Base-by-base conservation (phyloP, 441 rosid genomes). In the Eruca vesicaria region DNA sequence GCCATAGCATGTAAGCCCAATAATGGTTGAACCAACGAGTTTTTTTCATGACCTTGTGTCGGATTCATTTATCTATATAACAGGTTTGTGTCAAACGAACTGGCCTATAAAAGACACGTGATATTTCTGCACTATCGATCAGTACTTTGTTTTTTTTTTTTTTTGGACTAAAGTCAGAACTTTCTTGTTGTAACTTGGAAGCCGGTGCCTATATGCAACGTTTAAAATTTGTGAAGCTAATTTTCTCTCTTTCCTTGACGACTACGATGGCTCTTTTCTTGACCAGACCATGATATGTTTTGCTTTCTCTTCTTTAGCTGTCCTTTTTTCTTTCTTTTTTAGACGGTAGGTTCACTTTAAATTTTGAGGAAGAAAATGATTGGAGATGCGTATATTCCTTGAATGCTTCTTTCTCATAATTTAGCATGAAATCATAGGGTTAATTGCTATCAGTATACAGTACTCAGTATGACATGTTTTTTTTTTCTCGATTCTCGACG, bases 311-410 rank as follows among this genome's bases (percentile, higher is more conserved):
- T 76, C 66, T 41, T 76, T 63, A 26, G 12, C 3, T 9, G 57
- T 12, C 63, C 23, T 45, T 15, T 23, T 41, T 56, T 41, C 57
- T 3, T 1, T 26, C 68, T 10, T 56, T 74, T 75, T 36, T 26
- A 53, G 58, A 36, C 61, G 48, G 68, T 41, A 53, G 48, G 50
- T 38, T 69, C 71, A 32, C 52, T 69, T 69, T 76, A 15, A 7
- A n/a, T 4, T 26, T 14, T 12, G 45, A 52, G 74, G 48, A 62
- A 61, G 69, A 26, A 26, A 68, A 52, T 18, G 26, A 52, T 62
- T 2, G 11, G 3, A 75, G 69, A 38, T 63, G 61, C 79, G 75
- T 76, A 63, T 63, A 56, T 55, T 63, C 66, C 41, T 63, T 69
- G 75, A 15, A 56, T 32, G 35, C 66, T 69, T 63, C 74, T 6